Conservation (phyloP, 2,329 filamentous ascomycete species). For the Didymella exigua region DNA sequence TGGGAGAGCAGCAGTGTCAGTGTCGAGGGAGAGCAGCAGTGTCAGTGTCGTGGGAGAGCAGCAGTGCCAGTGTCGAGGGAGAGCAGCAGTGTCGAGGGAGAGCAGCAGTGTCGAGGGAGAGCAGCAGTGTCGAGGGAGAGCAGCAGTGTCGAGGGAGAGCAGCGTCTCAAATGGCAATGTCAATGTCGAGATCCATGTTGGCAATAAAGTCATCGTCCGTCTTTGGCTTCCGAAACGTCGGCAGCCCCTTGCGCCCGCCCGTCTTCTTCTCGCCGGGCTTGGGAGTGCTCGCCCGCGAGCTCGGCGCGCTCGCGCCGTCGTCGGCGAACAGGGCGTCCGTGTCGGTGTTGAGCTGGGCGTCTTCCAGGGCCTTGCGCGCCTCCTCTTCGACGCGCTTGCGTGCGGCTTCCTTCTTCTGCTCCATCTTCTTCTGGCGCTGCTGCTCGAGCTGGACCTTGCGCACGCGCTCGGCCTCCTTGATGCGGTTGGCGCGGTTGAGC, state of each 20-base stretch:
- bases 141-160: too few species aligned
- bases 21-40: too few species aligned
- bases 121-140: too few species aligned
- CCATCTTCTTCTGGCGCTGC: conserved; percentile 48
- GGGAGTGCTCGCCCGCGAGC: conserved; percentile 49
- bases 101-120: too few species aligned
- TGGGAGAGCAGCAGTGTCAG: too few species aligned
- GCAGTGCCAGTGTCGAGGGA: too few species aligned
- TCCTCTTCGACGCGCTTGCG: conserved; percentile 55
- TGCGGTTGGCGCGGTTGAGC: conserved; percentile 83
- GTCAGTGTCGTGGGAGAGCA: too few species aligned
- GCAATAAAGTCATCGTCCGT: conserved; percentile 94
- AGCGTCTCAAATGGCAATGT: conserved; percentile 78
- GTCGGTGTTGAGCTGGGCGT: conserved; percentile 33
- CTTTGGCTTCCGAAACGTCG: conserved; percentile 75
- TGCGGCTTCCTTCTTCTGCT: conserved; percentile 53
- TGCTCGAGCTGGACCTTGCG: conserved; percentile 88
- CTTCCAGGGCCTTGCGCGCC: conserved; percentile 53
- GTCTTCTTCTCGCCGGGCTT: conserved; percentile 61
- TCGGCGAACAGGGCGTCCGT: conserved; percentile 55
- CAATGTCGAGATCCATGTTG: conserved; percentile 85
- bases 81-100: too few species aligned
- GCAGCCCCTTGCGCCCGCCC: conserved; percentile 59
- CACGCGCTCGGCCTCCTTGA: conserved; percentile 85
- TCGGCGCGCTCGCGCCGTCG: conserved; percentile 47